Base-by-base conservation (phyloP, 176 grass and related monocot genomes). In the Ensete ventricosum region DNA sequence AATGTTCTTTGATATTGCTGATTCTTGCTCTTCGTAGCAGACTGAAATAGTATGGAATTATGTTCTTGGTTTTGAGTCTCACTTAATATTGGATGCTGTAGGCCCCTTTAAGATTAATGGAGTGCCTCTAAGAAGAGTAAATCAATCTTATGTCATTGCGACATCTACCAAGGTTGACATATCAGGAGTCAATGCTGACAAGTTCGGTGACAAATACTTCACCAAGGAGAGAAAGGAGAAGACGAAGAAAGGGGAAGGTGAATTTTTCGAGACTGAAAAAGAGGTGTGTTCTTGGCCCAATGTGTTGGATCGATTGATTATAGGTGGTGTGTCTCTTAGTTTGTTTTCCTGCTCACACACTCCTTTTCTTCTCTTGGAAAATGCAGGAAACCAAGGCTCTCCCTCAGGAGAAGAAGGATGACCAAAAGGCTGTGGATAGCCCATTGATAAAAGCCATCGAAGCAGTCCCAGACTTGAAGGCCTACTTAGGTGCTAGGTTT, bases 371-470 rank as follows among this genome's bases (percentile, higher is more conserved):
- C 64, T 20, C 4, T 2, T 52, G 1, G 57, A 14, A 65, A 48
- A 69, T 79, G 57, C 67, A 96, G 87, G 83, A 79, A 9, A 79
- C 77, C 49, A 88, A 84, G 70, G 51, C 80, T 51, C 69, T 92
- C 50, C 93, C 93, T 0, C 81, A 87, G 79, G 69, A 88, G 64
- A 96, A 90, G 81, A 96, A 92, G 76, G 93, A 92, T 10, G 89
- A 92, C 77, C 93, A 92, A 77, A 96, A 96, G 87, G 67, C 77
- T 8, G 67, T 96, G 2, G 93, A 96, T 0, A 54, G 79, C 0
- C 75, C 69, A 71, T 80, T 92, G 76, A 75, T 92, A 79, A 96
- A 90, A 85, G 85, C 79, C 54, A 85, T 96, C 17, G 89, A 90
- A 55, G 64, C 65, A 2, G 93, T 96, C 58, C 89, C 87, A 3